These are phyloP conservation scores for Priceomyces castillae DNA, from an alignment of 805 yeast genomes.

Conservation along the genomic window DNA sequence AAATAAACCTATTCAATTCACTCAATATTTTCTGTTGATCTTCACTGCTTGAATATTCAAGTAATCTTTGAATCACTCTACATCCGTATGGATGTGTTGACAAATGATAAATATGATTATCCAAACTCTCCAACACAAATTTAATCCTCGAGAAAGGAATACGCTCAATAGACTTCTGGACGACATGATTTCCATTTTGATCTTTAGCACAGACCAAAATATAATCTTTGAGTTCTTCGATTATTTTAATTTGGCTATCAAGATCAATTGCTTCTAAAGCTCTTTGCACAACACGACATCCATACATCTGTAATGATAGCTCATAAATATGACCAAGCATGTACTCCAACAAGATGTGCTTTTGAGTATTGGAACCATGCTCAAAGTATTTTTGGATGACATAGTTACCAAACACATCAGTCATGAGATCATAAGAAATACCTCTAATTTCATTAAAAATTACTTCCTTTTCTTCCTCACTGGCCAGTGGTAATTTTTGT, in stretches of 20 bases:
- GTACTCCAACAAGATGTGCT: constrained; percentile 59
- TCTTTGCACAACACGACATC: constrained; percentile 94
- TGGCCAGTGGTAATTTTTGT: constrained; percentile 68
- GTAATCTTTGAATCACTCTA: constrained; percentile 87
- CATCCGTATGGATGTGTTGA: constrained; percentile 98
- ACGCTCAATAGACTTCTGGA: constrained; percentile 89
- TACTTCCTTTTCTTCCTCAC: constrained; percentile 68
- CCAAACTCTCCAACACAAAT: constrained; percentile 71
- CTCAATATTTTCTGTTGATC: constrained; percentile 67
- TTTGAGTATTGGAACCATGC: constrained; percentile 69
- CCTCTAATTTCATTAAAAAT: constrained; percentile 82
- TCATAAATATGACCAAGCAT: constrained; percentile 74
- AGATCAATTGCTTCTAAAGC: constrained; percentile 74
- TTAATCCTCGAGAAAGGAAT: constrained; percentile 69
- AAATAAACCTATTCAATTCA: constrained; percentile 71
- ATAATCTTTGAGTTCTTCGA: constrained; percentile 68
- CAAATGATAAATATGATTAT: constrained; percentile 71
- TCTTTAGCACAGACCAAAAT: constrained; percentile 65
- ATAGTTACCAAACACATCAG: constrained; percentile 97
- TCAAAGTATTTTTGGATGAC: constrained; percentile 95
- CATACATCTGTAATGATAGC: constrained; percentile 91
- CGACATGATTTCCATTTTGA: constrained; percentile 97
- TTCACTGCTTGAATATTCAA: constrained; percentile 68
- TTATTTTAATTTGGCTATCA: constrained; percentile 63
- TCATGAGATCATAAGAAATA: constrained; percentile 74